phyloP scores from a whole-genome alignment of 768 basidiomycete species.

The Phylloporus sp. region DNA sequence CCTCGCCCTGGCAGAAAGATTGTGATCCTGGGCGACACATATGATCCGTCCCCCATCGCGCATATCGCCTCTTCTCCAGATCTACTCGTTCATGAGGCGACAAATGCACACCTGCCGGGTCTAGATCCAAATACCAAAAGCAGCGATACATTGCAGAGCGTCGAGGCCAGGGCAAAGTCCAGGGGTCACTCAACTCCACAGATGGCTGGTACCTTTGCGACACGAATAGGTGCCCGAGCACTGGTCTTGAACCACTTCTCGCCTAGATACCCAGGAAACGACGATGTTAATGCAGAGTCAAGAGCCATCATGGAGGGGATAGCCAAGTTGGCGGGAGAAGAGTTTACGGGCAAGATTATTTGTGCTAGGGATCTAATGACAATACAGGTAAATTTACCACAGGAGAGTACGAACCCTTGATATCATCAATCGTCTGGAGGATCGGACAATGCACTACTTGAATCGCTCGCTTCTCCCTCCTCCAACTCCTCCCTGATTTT shows the following conservation, averaged over 20 bases:
- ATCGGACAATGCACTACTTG: conserved; percentile 74
- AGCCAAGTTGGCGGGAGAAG: conserved; percentile 46
- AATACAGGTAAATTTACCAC: conserved; percentile 48
- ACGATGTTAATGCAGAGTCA: conserved; percentile 47
- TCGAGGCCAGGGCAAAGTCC: conserved; percentile 61
- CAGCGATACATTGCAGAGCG: conserved; percentile 55
- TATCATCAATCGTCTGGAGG: conserved; percentile 53
- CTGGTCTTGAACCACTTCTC: conserved; percentile 87
- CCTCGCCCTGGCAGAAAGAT: conserved; percentile 70
- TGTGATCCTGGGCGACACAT: conserved; percentile 82
- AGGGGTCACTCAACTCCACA: conserved; percentile 91
- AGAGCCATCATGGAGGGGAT: conserved; percentile 62
- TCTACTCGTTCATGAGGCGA: conserved; percentile 83
- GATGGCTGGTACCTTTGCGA: conserved; percentile 83
- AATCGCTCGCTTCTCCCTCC: conserved; percentile 83
- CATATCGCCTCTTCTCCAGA: conserved; percentile 62
- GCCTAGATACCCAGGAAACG: conserved; percentile 69
- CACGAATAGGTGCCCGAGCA: conserved; percentile 52
- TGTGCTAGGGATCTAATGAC: conserved; percentile 79
- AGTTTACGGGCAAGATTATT: conserved; percentile 53
- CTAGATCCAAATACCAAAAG: conserved; percentile 58
- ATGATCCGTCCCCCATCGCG: conserved; percentile 67
- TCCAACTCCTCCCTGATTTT: conserved; percentile 70
- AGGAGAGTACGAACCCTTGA: conserved; percentile 12
- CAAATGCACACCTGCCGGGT: conserved; percentile 76